These are phyloP conservation scores for Cotoneaster glaucophyllus DNA, from an alignment of 306 rosid species.

Conservation along the genomic window DNA sequence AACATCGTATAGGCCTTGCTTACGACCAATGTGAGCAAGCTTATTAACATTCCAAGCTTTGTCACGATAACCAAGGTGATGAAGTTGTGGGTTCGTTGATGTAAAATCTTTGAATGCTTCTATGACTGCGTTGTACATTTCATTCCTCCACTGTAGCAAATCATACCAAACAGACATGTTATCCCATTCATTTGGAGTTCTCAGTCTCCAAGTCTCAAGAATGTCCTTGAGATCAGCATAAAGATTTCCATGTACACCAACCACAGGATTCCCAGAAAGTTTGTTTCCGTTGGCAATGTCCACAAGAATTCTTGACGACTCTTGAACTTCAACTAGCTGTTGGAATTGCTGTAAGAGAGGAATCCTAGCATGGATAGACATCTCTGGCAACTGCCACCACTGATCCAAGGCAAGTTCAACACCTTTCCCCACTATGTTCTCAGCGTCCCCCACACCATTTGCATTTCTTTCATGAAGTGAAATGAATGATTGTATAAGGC, in stretches of 20 bases:
- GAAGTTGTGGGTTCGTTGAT: slow-evolving; percentile 71
- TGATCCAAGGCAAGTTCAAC: slow-evolving; percentile 96
- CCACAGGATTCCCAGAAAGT: slow-evolving; percentile 60
- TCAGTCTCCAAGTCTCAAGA: slow-evolving; percentile 97
- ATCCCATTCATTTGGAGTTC: slow-evolving; percentile 99
- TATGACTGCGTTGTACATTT: slow-evolving; percentile 88
- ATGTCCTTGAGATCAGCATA: slow-evolving; percentile 98
- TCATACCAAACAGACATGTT: slow-evolving; percentile 97
- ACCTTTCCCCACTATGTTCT: slow-evolving; percentile 82
- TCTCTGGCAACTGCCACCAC: slow-evolving; percentile 99
- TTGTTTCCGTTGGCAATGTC: slow-evolving; percentile 90
- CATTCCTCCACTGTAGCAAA: slow-evolving; percentile 98
- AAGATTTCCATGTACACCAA: slow-evolving; percentile 79
- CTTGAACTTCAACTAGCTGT: slow-evolving; percentile 98
- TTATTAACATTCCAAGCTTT: slow-evolving; percentile 99
- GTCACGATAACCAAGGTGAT: slow-evolving; percentile 99
- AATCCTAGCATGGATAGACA: slow-evolving; percentile 94
- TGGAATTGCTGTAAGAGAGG: slow-evolving; percentile 99
- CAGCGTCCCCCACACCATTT: slow-evolving; percentile 91
- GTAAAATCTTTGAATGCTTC: slow-evolving; percentile 93
- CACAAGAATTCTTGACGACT: slow-evolving; percentile 68
- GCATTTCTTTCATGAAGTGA: slow-evolving; percentile 84
- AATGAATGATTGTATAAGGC: slow-evolving; percentile 83
- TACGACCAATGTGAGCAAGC: slow-evolving; percentile 93
- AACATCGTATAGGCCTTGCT: slow-evolving; percentile 91